Evolutionary conservation across 2,329 filamentous ascomycete genomes (phyloP), one percentile per base, ranked within the genome.

Genomic region (Aspergillus candidus): DNA sequence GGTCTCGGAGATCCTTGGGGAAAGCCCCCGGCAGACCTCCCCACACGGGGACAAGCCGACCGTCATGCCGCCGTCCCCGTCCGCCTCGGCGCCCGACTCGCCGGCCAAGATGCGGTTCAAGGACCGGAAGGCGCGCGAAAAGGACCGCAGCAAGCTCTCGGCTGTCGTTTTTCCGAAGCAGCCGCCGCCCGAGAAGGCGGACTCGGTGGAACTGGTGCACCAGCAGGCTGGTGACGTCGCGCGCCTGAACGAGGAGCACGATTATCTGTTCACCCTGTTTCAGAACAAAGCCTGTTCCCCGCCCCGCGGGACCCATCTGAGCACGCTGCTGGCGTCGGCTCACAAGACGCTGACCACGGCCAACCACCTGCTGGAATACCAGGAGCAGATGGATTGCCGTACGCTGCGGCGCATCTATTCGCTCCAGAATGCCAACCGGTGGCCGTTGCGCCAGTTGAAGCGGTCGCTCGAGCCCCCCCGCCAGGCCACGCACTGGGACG

Each of bases 371-470:
- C 79, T 94, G 1, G 84, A 88, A 35, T 81, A 94, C 33, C 80
- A 88, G 38, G 90, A 97, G 57, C 83, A 85, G 46, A 88, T 94
- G 64, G 88, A 94, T 41, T 93, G 88, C 57, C 84, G 88, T 44
- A 86, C 95, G 27, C 67, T 97, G 4, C 83, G 88, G 44, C 77
- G 88, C 11, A 88, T 98, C 2, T 95, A 96, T 61, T 83, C 91
- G 49, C 73, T 97, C 18, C 93, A 98, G 60, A 88, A 91, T 58
- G 82, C 84, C 29, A 89, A 94, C 55, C 85, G 91, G 58, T 97
- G 93, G 91, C 93, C 90, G 4, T 68, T 98, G 37, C 79, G 91
- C 41, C 93, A 98, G 60, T 82, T 90, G 35, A 88, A 94, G 60
- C 84, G 89, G 44, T 86, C 83, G 32, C 76, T 82, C 2, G 93